phyloP scores from a whole-genome alignment of 2,329 filamentous ascomycete species.

The Neocucurbitaria cava region DNA sequence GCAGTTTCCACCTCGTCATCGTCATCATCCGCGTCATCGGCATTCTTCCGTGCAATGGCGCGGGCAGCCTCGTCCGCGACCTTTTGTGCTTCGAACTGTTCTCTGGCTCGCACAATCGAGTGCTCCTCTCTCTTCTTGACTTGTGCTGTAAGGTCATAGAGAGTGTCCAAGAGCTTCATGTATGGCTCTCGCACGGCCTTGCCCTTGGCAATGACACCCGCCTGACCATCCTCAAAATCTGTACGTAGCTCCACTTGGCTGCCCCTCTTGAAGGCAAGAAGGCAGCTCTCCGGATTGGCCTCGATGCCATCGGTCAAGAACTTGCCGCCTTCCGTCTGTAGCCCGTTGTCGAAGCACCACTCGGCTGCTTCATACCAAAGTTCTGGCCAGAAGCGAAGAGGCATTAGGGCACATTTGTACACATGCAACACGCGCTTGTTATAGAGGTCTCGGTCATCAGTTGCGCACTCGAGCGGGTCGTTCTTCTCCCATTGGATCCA shows the following conservation, averaged over 20 bases:
- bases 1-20: constrained; percentile 57
- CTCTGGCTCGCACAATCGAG: constrained; percentile 62
- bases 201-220: constrained; percentile 68
- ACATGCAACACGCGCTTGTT: constrained; percentile 84
- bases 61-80: constrained; percentile 50
- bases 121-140: constrained; percentile 70
- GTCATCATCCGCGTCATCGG: constrained; percentile 61
- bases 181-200: constrained; percentile 82
- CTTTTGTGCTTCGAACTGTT: constrained; percentile 58
- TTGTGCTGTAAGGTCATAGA: constrained; percentile 87
- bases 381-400: constrained; percentile 91
- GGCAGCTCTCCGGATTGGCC: constrained; percentile 91
- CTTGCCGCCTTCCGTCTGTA: constrained; percentile 75
- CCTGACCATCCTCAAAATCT: constrained; percentile 77
- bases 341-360: constrained; percentile 83
- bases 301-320: constrained; percentile 83
- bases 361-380: constrained; percentile 95
- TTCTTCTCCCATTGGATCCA: constrained; percentile 97
- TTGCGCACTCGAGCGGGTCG: constrained; percentile 84
- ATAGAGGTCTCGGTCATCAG: constrained; percentile 78
- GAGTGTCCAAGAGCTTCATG: constrained; percentile 79
- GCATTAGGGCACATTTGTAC: constrained; percentile 94
- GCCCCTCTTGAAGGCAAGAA: constrained; percentile 87
- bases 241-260: constrained; percentile 85
- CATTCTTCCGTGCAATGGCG: constrained; percentile 48